phyloP scores from a whole-genome alignment of 768 basidiomycete species.

The Leccinum broughii region DNA sequence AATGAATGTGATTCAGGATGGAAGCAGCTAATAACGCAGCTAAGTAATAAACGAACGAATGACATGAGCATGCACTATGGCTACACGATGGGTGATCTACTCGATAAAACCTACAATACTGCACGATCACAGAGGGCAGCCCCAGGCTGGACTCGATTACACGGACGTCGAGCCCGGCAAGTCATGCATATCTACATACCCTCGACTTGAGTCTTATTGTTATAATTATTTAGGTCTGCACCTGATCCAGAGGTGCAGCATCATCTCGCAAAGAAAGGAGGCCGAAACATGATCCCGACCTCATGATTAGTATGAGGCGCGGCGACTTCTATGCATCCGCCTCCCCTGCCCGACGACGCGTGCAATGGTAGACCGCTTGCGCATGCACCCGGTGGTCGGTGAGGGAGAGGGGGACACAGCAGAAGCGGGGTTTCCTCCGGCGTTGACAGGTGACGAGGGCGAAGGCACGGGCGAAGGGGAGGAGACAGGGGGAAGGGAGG shows the following conservation, averaged over 20 bases:
- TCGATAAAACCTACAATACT: neutral
- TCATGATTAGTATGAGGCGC: constrained; percentile 11
- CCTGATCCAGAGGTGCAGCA: constrained; percentile 11
- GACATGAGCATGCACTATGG: constrained; percentile 2
- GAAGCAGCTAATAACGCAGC: neutral
- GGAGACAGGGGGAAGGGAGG: neutral
- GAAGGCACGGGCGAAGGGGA: constrained; percentile 1
- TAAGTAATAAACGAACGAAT: neutral
- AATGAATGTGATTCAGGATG: neutral
- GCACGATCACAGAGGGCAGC: neutral
- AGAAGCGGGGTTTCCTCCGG: neutral
- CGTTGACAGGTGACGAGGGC: neutral
- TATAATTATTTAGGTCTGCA: neutral
- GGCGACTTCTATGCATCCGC: constrained; percentile 22
- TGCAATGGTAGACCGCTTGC: constrained; percentile 12
- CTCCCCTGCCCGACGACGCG: neutral
- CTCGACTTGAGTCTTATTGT: neutral
- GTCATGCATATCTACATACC: neutral
- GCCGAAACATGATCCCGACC: no score
- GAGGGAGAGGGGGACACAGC: neutral
- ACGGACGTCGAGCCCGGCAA: constrained; percentile 7
- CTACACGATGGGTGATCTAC: constrained; percentile 8
- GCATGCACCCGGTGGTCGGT: constrained; percentile 10
- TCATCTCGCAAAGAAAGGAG: neutral
- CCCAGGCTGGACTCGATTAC: constrained; percentile 4